Conservation (phyloP, 306 rosid species). For the Glycine tomentella region DNA sequence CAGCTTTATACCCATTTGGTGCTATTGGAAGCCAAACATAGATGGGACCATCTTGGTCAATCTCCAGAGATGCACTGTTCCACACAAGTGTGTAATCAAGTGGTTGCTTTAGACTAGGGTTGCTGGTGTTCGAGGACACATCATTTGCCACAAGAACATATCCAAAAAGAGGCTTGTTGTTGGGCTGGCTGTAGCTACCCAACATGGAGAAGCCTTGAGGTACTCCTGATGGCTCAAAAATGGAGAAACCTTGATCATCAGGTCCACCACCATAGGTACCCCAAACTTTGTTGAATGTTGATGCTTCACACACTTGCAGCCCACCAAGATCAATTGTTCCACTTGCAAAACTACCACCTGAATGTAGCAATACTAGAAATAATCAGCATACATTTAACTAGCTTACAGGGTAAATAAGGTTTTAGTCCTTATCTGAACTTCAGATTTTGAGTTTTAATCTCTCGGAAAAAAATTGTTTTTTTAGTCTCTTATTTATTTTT, state of each 20-base stretch:
- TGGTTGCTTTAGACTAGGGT: constrained; percentile 55
- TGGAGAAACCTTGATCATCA: constrained; percentile 59
- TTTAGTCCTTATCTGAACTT: no score
- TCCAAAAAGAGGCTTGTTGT: constrained; percentile 72
- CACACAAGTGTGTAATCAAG: constrained; percentile 70
- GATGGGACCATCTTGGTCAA: constrained; percentile 40
- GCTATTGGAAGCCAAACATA: constrained; percentile 78
- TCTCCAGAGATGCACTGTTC: constrained; percentile 54
- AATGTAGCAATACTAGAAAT: not conserved
- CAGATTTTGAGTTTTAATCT: no score
- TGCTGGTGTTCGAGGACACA: constrained; percentile 21
- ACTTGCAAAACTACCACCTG: constrained; percentile 65
- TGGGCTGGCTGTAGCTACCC: constrained; percentile 73
- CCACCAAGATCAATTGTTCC: constrained; percentile 77
- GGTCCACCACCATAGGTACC: constrained; percentile 66
- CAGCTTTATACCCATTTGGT: constrained; percentile 71
- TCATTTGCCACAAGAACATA: constrained; percentile 70
- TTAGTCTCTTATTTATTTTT: no score
- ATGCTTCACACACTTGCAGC: constrained; percentile 58
- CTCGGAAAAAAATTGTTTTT: no score
- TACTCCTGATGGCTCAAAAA: constrained; percentile 74
- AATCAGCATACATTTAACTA: constrained; percentile 1
- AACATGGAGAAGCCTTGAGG: constrained; percentile 73
- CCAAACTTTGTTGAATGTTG: constrained; percentile 74
- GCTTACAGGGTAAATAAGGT: not conserved